Percentiles rank a stretch among this genome's conserved stretches.
Evolutionary conservation across 495 filamentous ascomycete species (phyloP).

Genomic region (Elasticomyces elasticus): DNA sequence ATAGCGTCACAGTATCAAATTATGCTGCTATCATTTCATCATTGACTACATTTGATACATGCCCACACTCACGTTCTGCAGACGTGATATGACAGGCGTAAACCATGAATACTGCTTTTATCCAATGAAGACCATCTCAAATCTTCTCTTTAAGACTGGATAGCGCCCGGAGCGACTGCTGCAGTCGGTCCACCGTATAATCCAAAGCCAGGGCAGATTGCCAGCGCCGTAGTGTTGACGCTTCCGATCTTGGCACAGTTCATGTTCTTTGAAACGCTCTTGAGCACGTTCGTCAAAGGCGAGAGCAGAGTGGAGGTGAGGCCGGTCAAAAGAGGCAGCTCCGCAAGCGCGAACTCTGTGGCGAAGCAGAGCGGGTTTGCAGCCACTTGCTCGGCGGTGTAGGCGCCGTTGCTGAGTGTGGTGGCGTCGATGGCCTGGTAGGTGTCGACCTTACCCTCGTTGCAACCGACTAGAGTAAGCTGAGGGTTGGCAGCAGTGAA

Average conservation of each 20-base stretch:
- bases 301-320: background rate
- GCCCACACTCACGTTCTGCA: background rate
- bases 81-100: background rate
- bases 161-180: constrained; percentile 13
- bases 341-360: constrained; percentile 10
- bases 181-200: constrained; percentile 21
- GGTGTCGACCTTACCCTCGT: constrained; percentile 45
- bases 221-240: constrained; percentile 14
- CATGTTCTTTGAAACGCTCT: background rate
- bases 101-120: background rate
- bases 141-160: constrained; percentile 3
- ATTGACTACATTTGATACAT: too few relatives aligned
- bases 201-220: constrained; percentile 18
- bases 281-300: constrained; percentile 3
- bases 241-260: constrained; percentile 15
- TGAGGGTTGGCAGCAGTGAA: constrained; percentile 23
- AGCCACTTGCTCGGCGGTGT: constrained; percentile 22
- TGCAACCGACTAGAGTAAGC: constrained; percentile 43
- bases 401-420: constrained; percentile 36
- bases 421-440: constrained; percentile 44
- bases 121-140: background rate
- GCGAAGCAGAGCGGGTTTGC: constrained; percentile 26
- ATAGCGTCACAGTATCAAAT: too few relatives aligned
- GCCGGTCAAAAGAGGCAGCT: constrained; percentile 10
- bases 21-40: too few relatives aligned